Base-by-base conservation (phyloP, 805 yeast species). In the Wickerhamomyces canadensis region DNA sequence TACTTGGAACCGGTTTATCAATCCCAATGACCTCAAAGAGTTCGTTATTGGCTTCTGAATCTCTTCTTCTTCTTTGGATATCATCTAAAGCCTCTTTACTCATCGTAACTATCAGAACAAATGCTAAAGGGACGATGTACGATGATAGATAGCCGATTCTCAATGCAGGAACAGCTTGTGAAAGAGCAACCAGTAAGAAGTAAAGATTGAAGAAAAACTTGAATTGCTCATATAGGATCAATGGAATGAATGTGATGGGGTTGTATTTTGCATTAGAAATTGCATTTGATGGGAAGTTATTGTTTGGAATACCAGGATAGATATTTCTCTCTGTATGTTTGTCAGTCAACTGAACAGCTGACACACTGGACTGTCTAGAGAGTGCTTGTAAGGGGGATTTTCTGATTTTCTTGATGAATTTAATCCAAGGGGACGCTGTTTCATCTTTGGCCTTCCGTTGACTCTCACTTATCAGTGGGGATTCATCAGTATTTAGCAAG, bases 1-100 rank as follows among this genome's bases (percentile, higher is more conserved):
- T 76, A 31, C 85, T 67, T 31, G 65, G 78, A 19, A 66, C 79
- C 42, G 41, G 57, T 22, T 55, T 55, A 35, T 61, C 59, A 35
- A 57, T 61, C 54, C 72, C 73, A 27, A 84, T 51, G 3, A 87
- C 86, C 48, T 84, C 89, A 56, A 80, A 93, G 5, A 69, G 58
- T 60, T 93, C 97, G 51, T 75, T 76, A 54, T 93, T 93, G 34
- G 94, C 87, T 50, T 89, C 98, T 31, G 67, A 68, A 58, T 93
- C 99, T 45, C 99, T 74, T 44, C 93, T 73, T 35, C 98, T 73
- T 55, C 99, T 78, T 41, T 82, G 84, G 9, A 91, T 73, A 61
- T 93, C 99, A 62, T 93, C 99, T 48, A 84, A 70, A 0, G 97
- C 98, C 58, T 93, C 99, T 58, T 93, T 93, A 48, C 81, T 66